A percentile compares a stretch with the other conserved stretches of the same genome.
Conservation (phyloP, 164 flowering plant species). For the Vitis riparia region DNA sequence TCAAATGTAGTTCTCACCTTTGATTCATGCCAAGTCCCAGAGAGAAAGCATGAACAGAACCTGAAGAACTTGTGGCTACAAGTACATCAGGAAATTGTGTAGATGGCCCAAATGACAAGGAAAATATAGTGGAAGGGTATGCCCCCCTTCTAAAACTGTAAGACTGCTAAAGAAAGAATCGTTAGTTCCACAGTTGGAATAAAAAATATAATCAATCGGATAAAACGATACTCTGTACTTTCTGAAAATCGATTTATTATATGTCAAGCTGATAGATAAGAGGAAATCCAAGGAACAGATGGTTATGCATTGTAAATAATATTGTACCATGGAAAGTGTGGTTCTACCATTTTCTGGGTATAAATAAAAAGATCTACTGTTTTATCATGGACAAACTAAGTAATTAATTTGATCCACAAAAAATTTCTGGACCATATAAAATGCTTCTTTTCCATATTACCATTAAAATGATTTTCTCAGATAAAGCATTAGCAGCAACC, state of each 20-base stretch:
- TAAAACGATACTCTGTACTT: neutral
- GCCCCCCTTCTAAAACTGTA: conserved; percentile 92
- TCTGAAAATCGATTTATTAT: neutral
- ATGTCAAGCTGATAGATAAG: neutral
- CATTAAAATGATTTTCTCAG: too few species aligned
- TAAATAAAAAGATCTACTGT: neutral
- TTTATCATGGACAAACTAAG: neutral
- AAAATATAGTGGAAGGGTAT: conserved; percentile 83
- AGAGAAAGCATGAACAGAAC: conserved; percentile 78
- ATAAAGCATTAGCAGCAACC: too few species aligned
- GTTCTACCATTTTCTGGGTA: neutral
- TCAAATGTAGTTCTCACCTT: conserved; percentile 42
- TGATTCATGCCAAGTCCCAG: conserved; percentile 53
- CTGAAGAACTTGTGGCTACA: conserved; percentile 82
- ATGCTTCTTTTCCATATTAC: too few species aligned
- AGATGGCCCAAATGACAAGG: conserved; percentile 84
- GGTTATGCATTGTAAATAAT: neutral
- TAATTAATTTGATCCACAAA: neutral
- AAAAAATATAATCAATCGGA: conserved; percentile 12
- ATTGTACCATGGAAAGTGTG: neutral
- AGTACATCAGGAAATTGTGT: conserved; percentile 74
- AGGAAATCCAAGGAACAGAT: neutral
- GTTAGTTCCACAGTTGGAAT: neutral
- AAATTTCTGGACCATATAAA: too few species aligned
- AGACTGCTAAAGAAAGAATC: conserved; percentile 50